A percentile compares a stretch with the other conserved stretches of the same genome.
Conservation (phyloP, 2,329 filamentous ascomycete species). For the Coleophoma cylindrospora region DNA sequence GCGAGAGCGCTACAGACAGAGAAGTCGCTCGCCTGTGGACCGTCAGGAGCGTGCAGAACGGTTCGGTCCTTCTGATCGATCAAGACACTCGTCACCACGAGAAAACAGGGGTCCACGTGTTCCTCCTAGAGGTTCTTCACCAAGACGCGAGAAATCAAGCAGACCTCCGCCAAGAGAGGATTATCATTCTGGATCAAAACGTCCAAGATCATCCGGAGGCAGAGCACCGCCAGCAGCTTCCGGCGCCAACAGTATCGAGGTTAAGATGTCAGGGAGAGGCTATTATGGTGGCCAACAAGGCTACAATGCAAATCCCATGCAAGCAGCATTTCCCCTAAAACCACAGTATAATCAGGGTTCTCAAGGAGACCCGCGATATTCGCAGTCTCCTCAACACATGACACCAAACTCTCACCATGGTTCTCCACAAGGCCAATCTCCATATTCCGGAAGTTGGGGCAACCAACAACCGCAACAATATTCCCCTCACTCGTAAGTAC, state of each 20-base stretch:
- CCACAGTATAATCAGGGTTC: constrained; percentile 28
- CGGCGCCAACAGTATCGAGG: constrained; percentile 29
- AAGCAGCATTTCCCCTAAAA: constrained; percentile 28
- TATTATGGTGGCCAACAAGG: constrained; percentile 26
- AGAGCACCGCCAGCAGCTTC: constrained; percentile 20
- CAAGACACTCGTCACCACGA: constrained; percentile 21
- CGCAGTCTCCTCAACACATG: constrained; percentile 53
- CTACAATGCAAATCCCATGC: constrained; percentile 30
- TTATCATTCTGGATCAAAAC: constrained; percentile 14
- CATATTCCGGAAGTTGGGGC: constrained; percentile 51
- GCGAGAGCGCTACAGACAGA: not conserved
- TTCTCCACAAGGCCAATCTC: constrained; percentile 57
- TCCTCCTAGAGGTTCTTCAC: constrained; percentile 14
- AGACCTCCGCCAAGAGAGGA: constrained; percentile 19
- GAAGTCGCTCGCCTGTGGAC: constrained; percentile 9
- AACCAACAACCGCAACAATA: constrained; percentile 34
- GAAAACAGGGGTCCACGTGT: constrained; percentile 17
- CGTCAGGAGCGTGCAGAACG: constrained; percentile 23
- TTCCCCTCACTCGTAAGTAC: constrained; percentile 44
- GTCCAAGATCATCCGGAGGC: constrained; percentile 8
- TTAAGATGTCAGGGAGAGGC: constrained; percentile 29
- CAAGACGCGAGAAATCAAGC: constrained; percentile 14
- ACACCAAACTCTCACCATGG: constrained; percentile 50
- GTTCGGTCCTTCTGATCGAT: constrained; percentile 11
- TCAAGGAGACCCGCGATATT: constrained; percentile 35